Percentiles rank a stretch among this genome's conserved stretches.
Conservation (phyloP, 257 asterid genomes). For the Solanum dulcamara region DNA sequence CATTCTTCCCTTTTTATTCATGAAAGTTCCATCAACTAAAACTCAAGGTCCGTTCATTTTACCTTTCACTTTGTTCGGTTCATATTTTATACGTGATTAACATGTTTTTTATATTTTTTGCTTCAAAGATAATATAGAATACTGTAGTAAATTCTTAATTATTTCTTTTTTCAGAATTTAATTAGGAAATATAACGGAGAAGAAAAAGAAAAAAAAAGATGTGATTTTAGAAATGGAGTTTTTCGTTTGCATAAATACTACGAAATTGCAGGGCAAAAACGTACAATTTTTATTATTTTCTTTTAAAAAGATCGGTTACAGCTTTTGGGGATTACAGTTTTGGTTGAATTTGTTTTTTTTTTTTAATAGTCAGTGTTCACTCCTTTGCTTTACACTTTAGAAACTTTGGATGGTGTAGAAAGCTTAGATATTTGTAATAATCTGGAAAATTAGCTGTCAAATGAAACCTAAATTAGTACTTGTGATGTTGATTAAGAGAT, state of each 20-base stretch:
- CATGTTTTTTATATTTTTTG: not conserved
- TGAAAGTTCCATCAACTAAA: slow-evolving; percentile 41
- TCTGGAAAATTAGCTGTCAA: not conserved
- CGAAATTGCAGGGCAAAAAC: not conserved
- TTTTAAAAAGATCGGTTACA: accelerated
- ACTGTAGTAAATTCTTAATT: not conserved
- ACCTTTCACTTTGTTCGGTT: not conserved
- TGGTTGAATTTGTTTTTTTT: not conserved
- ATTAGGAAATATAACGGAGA: not conserved
- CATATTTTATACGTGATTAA: not conserved
- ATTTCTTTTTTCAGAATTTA: not conserved
- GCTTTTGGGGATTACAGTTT: not conserved
- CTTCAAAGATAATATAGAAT: not conserved
- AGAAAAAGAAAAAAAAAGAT: not conserved
- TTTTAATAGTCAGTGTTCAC: not conserved
- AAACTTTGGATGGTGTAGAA: not conserved
- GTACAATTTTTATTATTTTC: not conserved
- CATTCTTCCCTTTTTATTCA: not conserved
- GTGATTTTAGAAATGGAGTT: not conserved
- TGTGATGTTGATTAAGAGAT: not conserved
- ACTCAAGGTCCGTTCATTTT: slow-evolving; percentile 34
- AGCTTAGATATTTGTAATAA: not conserved
- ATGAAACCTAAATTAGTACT: not conserved
- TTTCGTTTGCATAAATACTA: not conserved
- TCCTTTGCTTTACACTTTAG: not conserved